These are phyloP conservation scores for Mycena leptocephala DNA, from an alignment of 768 basidiomycete species.

Conservation along the genomic window DNA sequence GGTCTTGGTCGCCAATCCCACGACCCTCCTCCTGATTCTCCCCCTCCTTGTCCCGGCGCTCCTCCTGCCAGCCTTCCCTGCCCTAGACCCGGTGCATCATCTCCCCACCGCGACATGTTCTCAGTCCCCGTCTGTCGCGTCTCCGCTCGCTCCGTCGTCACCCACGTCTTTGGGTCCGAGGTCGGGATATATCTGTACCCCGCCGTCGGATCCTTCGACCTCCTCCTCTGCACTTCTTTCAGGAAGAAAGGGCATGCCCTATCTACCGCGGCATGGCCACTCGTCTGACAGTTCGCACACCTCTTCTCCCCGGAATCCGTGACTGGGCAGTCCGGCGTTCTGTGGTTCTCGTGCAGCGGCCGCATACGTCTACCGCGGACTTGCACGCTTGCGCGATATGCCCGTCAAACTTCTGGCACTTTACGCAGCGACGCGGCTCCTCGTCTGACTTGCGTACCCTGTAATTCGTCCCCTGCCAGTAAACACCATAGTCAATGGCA, in stretches of 20 bases:
- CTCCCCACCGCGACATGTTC: too few relatives aligned
- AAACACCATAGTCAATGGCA: constrained; percentile 19
- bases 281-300: not conserved
- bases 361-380: not conserved
- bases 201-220: not conserved
- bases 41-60: not conserved
- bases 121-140: not conserved
- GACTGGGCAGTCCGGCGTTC: not conserved
- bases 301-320: not conserved
- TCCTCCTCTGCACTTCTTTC: not conserved
- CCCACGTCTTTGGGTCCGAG: constrained; percentile 4
- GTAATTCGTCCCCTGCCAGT: not conserved
- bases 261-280: not conserved
- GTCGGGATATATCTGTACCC: constrained; percentile 17
- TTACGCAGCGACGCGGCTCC: not conserved
- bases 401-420: constrained; percentile 7
- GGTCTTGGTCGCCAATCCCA: not conserved
- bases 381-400: not conserved
- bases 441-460: not conserved
- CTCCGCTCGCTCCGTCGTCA: not conserved
- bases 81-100: too few relatives aligned
- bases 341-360: not conserved
- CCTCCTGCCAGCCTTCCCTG: too few relatives aligned
- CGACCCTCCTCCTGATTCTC: not conserved
- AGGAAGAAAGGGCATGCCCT: not conserved